A percentile compares a stretch with the other conserved stretches of the same genome.
Evolutionary conservation across 768 basidiomycete genomes (phyloP).

Genomic region (Mycena filopes): DNA sequence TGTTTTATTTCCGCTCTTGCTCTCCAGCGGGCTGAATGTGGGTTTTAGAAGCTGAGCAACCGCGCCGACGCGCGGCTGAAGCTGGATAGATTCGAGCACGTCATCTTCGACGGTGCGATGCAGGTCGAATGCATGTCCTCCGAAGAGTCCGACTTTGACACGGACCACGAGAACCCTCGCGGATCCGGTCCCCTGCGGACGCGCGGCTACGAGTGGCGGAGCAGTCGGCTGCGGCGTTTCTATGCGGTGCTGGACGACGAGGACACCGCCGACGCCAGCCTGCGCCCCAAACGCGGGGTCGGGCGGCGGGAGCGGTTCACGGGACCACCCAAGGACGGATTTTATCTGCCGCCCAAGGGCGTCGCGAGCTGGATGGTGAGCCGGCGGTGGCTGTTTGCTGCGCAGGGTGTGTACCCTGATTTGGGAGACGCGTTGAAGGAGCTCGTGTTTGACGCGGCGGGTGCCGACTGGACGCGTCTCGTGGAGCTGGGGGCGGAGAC

Average conservation of each 20-base stretch:
- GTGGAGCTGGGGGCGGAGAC: slow-evolving; percentile 64
- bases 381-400: slow-evolving; percentile 64
- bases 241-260: slow-evolving; percentile 71
- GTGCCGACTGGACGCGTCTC: slow-evolving; percentile 62
- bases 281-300: slow-evolving; percentile 66
- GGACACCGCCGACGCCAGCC: slow-evolving; percentile 54
- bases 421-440: slow-evolving; percentile 54
- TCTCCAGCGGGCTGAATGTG: slow-evolving; percentile 14
- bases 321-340: slow-evolving; percentile 67
- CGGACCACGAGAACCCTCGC: slow-evolving; percentile 38
- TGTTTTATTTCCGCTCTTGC: not conserved
- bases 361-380: slow-evolving; percentile 83
- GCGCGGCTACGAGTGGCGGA: slow-evolving; percentile 76
- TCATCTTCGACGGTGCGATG: slow-evolving; percentile 75
- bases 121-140: slow-evolving; percentile 84
- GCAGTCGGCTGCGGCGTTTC: slow-evolving; percentile 67
- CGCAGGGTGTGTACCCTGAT: slow-evolving; percentile 58
- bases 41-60: slow-evolving; percentile 70
- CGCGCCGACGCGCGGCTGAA: slow-evolving; percentile 70
- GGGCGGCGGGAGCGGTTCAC: slow-evolving; percentile 64
- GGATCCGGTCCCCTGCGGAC: slow-evolving; percentile 57
- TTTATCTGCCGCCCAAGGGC: slow-evolving; percentile 70
- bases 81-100: slow-evolving; percentile 64
- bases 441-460: slow-evolving; percentile 56
- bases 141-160: slow-evolving; percentile 76